Conservation (phyloP, 768 basidiomycete genomes). For the Calocybe gangraenosa region DNA sequence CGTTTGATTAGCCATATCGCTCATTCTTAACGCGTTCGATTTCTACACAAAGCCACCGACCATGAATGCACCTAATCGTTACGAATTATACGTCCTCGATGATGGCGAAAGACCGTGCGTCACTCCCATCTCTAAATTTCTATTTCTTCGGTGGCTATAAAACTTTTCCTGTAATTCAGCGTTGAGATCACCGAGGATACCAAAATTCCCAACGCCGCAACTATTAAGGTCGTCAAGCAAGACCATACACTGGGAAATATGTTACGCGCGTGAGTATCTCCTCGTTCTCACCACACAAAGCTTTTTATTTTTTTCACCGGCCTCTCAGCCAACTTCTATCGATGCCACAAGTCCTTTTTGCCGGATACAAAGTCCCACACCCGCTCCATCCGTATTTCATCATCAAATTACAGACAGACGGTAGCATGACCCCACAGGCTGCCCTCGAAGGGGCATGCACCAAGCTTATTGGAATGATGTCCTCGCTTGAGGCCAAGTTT, state of each 20-base stretch:
- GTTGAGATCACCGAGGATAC: constrained; percentile 93
- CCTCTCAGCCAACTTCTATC: constrained; percentile 79
- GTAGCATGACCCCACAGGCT: constrained; percentile 73
- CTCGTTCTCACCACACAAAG: constrained; percentile 6
- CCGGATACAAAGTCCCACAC: constrained; percentile 97
- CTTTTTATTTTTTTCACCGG: too few species aligned
- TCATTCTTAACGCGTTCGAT: too few species aligned
- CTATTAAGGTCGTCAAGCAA: constrained; percentile 91
- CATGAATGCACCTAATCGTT: constrained; percentile 97
- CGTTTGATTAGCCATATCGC: too few species aligned
- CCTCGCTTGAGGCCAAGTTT: constrained; percentile 69
- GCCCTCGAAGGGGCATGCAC: constrained; percentile 82
- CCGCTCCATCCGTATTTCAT: constrained; percentile 93
- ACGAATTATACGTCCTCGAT: constrained; percentile 71
- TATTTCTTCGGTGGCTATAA: background rate
- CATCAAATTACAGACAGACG: constrained; percentile 95
- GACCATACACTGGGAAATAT: constrained; percentile 97
- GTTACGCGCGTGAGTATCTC: constrained; percentile 77
- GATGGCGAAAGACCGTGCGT: constrained; percentile 94
- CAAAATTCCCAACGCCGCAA: constrained; percentile 96
- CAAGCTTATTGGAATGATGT: constrained; percentile 70
- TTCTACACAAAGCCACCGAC: background rate
- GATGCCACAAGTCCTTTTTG: constrained; percentile 87
- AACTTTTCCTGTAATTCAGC: constrained; percentile 36
- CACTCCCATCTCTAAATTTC: background rate